Conservation (phyloP, 495 filamentous ascomycete genomes). For the Cetradonia linearis region DNA sequence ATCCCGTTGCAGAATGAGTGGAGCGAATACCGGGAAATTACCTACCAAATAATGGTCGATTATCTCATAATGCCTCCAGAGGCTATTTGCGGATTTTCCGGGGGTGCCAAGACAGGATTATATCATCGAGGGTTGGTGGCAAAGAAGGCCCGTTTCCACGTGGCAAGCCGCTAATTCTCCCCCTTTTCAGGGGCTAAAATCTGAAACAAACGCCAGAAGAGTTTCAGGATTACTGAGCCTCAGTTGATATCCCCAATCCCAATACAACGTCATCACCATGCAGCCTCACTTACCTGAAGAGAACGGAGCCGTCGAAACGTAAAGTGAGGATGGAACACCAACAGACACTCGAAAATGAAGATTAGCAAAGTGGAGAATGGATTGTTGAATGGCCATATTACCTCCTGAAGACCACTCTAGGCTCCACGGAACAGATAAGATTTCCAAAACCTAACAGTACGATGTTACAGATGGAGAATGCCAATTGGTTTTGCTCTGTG, state of each 20-base stretch:
- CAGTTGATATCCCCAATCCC: neutral
- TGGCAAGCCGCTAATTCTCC: neutral
- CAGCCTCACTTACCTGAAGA: neutral
- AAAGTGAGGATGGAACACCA: neutral
- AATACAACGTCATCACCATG: neutral
- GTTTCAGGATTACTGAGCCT: constrained; percentile 3
- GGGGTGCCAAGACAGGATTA: neutral
- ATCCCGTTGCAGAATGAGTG: neutral
- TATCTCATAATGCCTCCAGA: neutral
- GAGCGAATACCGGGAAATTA: too few relatives aligned
- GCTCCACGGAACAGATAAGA: neutral
- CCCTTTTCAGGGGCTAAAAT: neutral
- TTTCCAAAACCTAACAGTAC: neutral
- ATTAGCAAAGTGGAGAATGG: neutral
- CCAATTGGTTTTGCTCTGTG: neutral
- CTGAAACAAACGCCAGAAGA: constrained; percentile 2
- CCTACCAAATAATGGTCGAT: neutral
- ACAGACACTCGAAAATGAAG: neutral
- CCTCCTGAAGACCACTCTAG: neutral
- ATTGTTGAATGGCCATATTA: neutral
- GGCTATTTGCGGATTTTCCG: neutral
- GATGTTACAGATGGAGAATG: neutral
- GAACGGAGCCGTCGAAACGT: neutral
- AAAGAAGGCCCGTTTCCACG: constrained; percentile 1
- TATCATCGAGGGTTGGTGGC: neutral